These are phyloP conservation scores for Termitomyces sp. DNA, from an alignment of 768 basidiomycete genomes.

Conservation along the genomic window DNA sequence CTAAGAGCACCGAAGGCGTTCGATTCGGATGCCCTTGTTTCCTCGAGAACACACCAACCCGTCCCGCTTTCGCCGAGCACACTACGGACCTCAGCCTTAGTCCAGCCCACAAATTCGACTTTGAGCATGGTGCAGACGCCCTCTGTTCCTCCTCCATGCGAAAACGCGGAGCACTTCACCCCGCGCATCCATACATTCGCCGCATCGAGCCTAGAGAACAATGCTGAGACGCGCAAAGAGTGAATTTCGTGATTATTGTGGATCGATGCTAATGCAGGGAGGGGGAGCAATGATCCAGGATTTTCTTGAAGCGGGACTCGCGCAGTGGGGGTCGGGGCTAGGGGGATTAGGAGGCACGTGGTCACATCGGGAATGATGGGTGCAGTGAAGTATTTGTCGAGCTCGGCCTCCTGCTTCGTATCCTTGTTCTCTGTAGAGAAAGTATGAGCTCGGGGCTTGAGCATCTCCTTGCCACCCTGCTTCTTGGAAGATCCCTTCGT, in stretches of 20 bases:
- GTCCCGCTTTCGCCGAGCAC: conserved; percentile 67
- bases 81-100: conserved; percentile 52
- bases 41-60: conserved; percentile 75
- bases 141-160: conserved; percentile 30
- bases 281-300: conserved; percentile 39
- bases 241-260: conserved; percentile 53
- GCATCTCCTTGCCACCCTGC: conserved; percentile 25
- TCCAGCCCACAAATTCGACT: conserved; percentile 73
- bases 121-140: conserved; percentile 63
- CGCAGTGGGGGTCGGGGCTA: conserved; percentile 67
- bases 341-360: conserved; percentile 68
- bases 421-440: conserved; percentile 7
- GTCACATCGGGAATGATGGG: conserved; percentile 34
- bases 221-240: conserved; percentile 54
- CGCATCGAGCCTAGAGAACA: conserved; percentile 68
- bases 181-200: conserved; percentile 62
- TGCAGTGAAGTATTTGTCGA: conserved; percentile 60
- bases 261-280: conserved; percentile 43
- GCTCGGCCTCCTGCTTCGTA: conserved; percentile 20
- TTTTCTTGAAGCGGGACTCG: conserved; percentile 51
- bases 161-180: conserved; percentile 58
- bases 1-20: conserved; percentile 16
- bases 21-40: conserved; percentile 25
- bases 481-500: conserved; percentile 18
- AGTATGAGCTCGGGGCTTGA: conserved; percentile 21